These are phyloP conservation scores for Suillus fuscotomentosus DNA, from an alignment of 768 basidiomycete genomes.

Conservation along the genomic window DNA sequence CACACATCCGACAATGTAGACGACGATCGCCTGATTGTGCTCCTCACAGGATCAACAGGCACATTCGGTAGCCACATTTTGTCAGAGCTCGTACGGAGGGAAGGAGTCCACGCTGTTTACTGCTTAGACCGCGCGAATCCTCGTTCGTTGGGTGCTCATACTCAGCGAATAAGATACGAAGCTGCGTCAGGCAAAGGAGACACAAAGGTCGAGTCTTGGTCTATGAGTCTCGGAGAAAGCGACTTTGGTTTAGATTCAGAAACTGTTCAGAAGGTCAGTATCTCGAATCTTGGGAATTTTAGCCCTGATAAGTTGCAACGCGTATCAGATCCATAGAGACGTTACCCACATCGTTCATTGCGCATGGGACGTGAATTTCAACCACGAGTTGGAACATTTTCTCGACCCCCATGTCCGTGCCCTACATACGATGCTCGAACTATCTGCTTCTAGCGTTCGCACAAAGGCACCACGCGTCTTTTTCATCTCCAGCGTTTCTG, in stretches of 20 bases:
- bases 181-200: neutral
- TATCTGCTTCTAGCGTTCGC: neutral
- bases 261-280: neutral
- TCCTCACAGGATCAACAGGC: neutral
- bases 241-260: neutral
- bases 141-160: neutral
- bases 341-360: neutral
- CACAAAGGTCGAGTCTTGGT: neutral
- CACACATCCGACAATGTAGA: neutral
- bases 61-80: neutral
- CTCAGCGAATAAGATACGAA: neutral
- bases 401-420: neutral
- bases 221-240: neutral
- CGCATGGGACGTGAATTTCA: neutral
- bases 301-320: neutral
- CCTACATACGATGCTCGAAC: neutral
- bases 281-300: neutral
- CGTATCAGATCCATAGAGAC: neutral
- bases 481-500: neutral
- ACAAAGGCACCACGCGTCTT: neutral
- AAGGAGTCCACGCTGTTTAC: neutral
- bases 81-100: neutral
- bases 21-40: neutral
- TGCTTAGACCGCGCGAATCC: neutral
- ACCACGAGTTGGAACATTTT: neutral